These are phyloP conservation scores for Paspalum vaginatum DNA, from an alignment of 176 grass and related monocot genomes.

Conservation along the genomic window DNA sequence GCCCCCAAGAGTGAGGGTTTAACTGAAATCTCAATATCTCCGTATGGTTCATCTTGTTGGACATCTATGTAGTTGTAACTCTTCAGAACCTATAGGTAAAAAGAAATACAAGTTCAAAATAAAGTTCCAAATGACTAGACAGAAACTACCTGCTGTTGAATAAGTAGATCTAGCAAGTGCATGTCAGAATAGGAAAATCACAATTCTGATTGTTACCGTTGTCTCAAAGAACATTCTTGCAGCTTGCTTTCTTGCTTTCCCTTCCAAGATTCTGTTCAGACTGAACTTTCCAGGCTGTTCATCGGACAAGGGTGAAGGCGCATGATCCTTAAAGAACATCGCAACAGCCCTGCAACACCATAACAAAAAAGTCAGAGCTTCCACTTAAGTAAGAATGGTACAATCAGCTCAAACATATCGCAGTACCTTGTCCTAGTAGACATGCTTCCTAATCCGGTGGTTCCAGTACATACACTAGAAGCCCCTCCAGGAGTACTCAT, in stretches of 20 bases:
- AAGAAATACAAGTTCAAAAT: slow-evolving; percentile 23
- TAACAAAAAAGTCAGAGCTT: not conserved
- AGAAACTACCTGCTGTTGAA: not conserved
- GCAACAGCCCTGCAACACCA: slow-evolving; percentile 67
- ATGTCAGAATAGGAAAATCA: slow-evolving; percentile 2
- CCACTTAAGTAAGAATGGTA: not conserved
- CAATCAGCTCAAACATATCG: not conserved
- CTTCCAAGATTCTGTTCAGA: slow-evolving; percentile 81
- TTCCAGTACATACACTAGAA: slow-evolving; percentile 52
- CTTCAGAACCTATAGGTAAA: slow-evolving; percentile 76
- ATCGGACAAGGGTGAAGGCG: slow-evolving; percentile 40
- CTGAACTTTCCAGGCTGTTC: slow-evolving; percentile 57
- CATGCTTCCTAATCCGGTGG: slow-evolving; percentile 64
- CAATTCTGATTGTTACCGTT: slow-evolving; percentile 55
- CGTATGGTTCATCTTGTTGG: slow-evolving; percentile 68
- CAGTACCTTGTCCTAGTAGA: slow-evolving; percentile 88
- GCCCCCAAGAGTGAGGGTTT: slow-evolving; percentile 56
- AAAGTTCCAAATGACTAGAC: slow-evolving; percentile 11
- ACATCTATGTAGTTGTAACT: slow-evolving; percentile 73
- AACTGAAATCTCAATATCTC: slow-evolving; percentile 72
- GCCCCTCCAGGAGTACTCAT: slow-evolving; percentile 49
- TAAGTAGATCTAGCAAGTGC: slow-evolving; percentile 15
- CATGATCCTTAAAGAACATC: slow-evolving; percentile 68
- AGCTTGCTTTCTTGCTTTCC: slow-evolving; percentile 83
- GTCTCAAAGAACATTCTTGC: slow-evolving; percentile 96